These are phyloP conservation scores for Ulmus americana DNA, from an alignment of 331 rosid genomes.

Conservation along the genomic window DNA sequence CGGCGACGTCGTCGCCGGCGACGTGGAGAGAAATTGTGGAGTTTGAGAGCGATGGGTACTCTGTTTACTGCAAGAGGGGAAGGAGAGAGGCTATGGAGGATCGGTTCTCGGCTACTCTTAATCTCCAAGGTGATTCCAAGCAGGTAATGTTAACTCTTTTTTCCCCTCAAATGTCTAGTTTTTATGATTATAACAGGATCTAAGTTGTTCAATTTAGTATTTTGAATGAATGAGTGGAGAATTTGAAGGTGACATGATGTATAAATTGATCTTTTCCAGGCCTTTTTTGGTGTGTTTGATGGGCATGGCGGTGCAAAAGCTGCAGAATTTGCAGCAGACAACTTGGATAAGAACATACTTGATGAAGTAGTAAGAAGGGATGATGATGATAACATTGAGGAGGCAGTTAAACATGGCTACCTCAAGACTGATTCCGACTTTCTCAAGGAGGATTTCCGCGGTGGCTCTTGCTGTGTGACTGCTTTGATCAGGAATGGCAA, in stretches of 20 bases:
- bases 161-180: not conserved
- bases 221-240: not conserved
- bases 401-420: slow-evolving; percentile 78
- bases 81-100: slow-evolving; percentile 86
- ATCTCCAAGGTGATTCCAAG: slow-evolving; percentile 65
- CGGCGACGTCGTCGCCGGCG: slow-evolving; percentile 41
- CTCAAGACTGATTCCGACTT: slow-evolving; percentile 70
- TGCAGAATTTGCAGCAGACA: slow-evolving; percentile 67
- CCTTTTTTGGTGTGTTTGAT: slow-evolving; percentile 78
- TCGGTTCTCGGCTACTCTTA: slow-evolving; percentile 56
- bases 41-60: slow-evolving; percentile 47
- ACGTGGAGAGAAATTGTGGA: slow-evolving; percentile 47
- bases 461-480: slow-evolving; percentile 89
- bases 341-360: slow-evolving; percentile 57
- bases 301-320: slow-evolving; percentile 95
- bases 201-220: not conserved
- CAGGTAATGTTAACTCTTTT: slow-evolving; percentile 39
- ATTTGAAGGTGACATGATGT: slow-evolving; percentile 21
- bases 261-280: slow-evolving; percentile 43
- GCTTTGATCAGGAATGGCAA: slow-evolving; percentile 65
- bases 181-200: not conserved
- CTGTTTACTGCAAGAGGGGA: slow-evolving; percentile 80
- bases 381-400: slow-evolving; percentile 39
- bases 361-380: slow-evolving; percentile 43
- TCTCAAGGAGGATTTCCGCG: slow-evolving; percentile 54